phyloP scores from a whole-genome alignment of 179 eudicot species.

The Nepenthes alata region DNA sequence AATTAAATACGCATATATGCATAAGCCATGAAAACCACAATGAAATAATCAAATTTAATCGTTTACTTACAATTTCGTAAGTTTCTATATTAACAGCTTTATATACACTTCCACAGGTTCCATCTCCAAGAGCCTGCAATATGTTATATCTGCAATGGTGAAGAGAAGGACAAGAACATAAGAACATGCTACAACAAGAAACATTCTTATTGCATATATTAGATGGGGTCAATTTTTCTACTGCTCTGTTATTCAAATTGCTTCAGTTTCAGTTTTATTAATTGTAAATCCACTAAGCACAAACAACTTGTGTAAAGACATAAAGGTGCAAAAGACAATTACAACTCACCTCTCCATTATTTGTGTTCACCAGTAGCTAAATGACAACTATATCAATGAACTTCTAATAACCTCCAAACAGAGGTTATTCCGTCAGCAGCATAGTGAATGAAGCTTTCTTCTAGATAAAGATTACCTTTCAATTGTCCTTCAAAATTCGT shows the following conservation, averaged over 20 bases:
- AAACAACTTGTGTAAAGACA: background rate
- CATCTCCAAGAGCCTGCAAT: constrained; percentile 84
- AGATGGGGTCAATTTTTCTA: background rate
- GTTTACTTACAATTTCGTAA: constrained; percentile 60
- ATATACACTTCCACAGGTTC: constrained; percentile 93
- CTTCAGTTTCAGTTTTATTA: background rate
- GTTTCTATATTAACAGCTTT: constrained; percentile 73
- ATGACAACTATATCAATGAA: constrained; percentile 31
- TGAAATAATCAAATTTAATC: constrained; percentile 4
- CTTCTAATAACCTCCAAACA: constrained; percentile 52
- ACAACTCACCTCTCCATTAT: constrained; percentile 64
- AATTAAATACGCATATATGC: background rate
- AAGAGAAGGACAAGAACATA: constrained; percentile 7
- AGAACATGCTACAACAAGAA: constrained; percentile 7
- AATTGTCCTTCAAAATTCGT: constrained; percentile 30
- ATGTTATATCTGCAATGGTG: constrained; percentile 49
- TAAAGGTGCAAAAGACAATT: background rate
- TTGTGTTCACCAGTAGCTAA: constrained; percentile 4
- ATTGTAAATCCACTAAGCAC: background rate
- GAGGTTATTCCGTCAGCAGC: constrained; percentile 38
- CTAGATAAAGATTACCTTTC: constrained; percentile 22
- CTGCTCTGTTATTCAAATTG: background rate
- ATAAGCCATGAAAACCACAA: background rate
- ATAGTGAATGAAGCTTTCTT: constrained; percentile 35
- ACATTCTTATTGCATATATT: background rate